Evolutionary conservation across 306 rosid genomes (phyloP), one percentile per base, ranked within the genome.

Genomic region (Astragalus membranaceus): DNA sequence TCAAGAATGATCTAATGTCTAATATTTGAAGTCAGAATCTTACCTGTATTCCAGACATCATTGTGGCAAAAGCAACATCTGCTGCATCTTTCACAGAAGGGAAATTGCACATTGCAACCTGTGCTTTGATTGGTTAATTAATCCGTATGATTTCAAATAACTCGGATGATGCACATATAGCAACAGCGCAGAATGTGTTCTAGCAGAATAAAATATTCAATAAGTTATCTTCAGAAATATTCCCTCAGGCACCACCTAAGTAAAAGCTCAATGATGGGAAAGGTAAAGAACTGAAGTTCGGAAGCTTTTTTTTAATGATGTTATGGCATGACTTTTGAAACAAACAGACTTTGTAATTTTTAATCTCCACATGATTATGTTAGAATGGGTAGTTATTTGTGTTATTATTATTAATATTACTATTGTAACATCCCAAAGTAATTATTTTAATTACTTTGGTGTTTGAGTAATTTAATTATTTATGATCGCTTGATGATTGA

Each of bases 61-160:
- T 90, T 6, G 96, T 83, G 48, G 98, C 87, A 73, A 90, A 88
- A 79, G 97, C 95, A 73, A 88, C 98, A 87, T 90, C 92, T 60
- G 98, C 96, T 32, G 98, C 97, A 80, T 88, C 92, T 85, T 94
- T 94, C 69, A 88, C 69, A 20, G 97, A 80, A 79, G 95, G 96
- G 53, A 94, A 91, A 83, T 88, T 90, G 86, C 98, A 94, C 97
- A 88, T 87, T 61, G 98, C 97, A 84, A 88, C 98, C 97, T 93
- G 88, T 74, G 75, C 74, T 70, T 62, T 35, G 67, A 70, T 60
- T 48, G 48, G 35, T 67, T 66, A 67, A 67, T 64, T 30, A 74
- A 67, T 61, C 32, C 48, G 46, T 66, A 55, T 5, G 32, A 59
- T 54, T 73, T 55, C 29, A 32, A 71, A 59, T 36, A 80, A 58